Evolutionary conservation across 176 grass and related monocot species (phyloP).

Genomic region (Zoysia japonica): DNA sequence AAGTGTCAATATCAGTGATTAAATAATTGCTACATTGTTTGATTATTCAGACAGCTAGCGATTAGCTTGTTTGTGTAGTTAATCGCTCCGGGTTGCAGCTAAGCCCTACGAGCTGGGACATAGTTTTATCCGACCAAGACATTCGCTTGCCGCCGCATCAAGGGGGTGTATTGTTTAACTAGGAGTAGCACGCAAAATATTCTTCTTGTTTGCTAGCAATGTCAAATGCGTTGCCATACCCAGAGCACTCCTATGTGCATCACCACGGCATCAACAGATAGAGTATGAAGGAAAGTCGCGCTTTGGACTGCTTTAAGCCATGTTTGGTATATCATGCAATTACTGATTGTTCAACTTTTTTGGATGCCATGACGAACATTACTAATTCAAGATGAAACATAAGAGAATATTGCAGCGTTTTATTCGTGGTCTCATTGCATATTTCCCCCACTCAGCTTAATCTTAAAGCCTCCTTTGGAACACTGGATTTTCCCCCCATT

Average conservation of each 20-base stretch:
- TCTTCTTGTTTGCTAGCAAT: conserved; percentile 53
- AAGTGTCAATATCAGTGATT: conserved; percentile 12
- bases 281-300: conserved; percentile 15
- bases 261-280: neutral
- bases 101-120: conserved; percentile 1
- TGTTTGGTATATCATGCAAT: neutral
- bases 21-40: neutral
- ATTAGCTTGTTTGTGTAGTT: conserved; percentile 26
- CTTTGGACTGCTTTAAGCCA: conserved; percentile 18
- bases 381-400: neutral
- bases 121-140: conserved; percentile 66
- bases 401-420: too few species aligned
- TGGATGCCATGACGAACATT: neutral
- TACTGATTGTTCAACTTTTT: neutral
- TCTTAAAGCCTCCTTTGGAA: too few species aligned
- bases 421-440: too few species aligned
- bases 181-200: conserved; percentile 47
- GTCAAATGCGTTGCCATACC: conserved; percentile 39
- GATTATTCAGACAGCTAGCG: conserved; percentile 7
- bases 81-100: neutral
- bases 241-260: neutral
- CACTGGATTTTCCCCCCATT: too few species aligned
- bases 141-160: conserved; percentile 45
- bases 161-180: conserved; percentile 33
- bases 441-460: too few species aligned